Base-by-base conservation (phyloP, 2,329 filamentous ascomycete genomes). In the Arthrocladium fulminans region DNA sequence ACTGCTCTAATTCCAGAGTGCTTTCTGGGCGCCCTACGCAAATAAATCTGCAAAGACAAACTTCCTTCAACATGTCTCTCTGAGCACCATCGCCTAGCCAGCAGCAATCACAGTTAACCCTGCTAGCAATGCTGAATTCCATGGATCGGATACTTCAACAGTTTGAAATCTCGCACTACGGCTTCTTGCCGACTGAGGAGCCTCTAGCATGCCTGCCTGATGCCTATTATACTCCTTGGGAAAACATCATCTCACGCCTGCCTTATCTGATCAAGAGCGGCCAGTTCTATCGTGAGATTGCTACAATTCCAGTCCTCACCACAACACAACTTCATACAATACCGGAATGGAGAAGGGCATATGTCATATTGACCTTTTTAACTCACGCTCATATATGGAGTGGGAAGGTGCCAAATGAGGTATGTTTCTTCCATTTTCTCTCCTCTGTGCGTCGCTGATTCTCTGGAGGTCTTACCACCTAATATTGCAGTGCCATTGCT, bases 201-300 rank as follows among this genome's bases (percentile, higher is more conserved):
- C 89, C 89, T 47, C 72, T 95, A 55, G 79, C 81, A 51, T 73
- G 77, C 42, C 79, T 96, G 13, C 80, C 86, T 13, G 83, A 92
- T 60, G 75, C 81, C 7, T 95, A 95, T 73, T 97, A 95, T 68
- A 80, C 83, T 64, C 87, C 88, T 56, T 97, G 89, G 89, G 89
- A 96, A 67, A 76, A 80, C 34, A 73, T 94, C 48, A 78, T 81
- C 24, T 75, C 79, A 58, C 88, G 90, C 60, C 74, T 96, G 15
- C 87, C 92, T 66, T 76, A 77, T 37, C 73, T 92, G 54, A 84
- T 95, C 48, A 73, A 88, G 46, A 85, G 77, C 61, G 83, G 83
- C 61, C 81, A 84, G 45, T 74, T 95, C 57, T 79, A 86, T 45
- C 75, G 80, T 47, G 78, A 86, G 53, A 77, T 95, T 44, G 83